Percentiles rank a stretch among this genome's conserved stretches.
phyloP scores from a whole-genome alignment of 495 filamentous ascomycete genomes.

The Penicillium verhagenii region DNA sequence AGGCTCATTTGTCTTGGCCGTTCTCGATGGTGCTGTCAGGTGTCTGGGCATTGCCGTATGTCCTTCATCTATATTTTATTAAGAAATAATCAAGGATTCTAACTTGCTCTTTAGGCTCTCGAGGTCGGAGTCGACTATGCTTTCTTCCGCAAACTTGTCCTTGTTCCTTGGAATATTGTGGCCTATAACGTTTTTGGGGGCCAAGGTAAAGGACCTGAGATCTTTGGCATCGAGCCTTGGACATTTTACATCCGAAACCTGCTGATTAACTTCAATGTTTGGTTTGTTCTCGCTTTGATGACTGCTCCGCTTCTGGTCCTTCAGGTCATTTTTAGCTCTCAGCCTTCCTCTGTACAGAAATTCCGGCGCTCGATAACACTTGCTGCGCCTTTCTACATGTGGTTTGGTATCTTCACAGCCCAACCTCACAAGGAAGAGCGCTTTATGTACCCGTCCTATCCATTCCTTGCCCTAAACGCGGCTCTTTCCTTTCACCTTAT shows the following conservation, averaged over 20 bases:
- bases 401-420: constrained; percentile 85
- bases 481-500: constrained; percentile 80
- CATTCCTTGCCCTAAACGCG: constrained; percentile 87
- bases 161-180: constrained; percentile 90
- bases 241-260: constrained; percentile 94
- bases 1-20: constrained; percentile 52
- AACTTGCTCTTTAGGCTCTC: constrained; percentile 38
- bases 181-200: constrained; percentile 91
- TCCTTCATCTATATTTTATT: constrained; percentile 1
- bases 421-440: constrained; percentile 98
- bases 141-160: constrained; percentile 74
- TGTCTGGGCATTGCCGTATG: constrained; percentile 71
- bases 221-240: constrained; percentile 97
- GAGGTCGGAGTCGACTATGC: constrained; percentile 70
- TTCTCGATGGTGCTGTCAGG: constrained; percentile 65
- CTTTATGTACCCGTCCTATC: constrained; percentile 98
- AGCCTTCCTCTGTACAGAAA: constrained; percentile 42
- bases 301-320: constrained; percentile 61
- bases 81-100: constrained; percentile 16
- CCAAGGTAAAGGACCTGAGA: constrained; percentile 75
- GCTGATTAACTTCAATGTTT: constrained; percentile 90
- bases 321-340: constrained; percentile 44
- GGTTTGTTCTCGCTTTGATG: constrained; percentile 81
- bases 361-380: constrained; percentile 71
- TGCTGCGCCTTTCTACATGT: constrained; percentile 85